Evolutionary conservation across 2,329 filamentous ascomycete genomes (phyloP).

Genomic region (Amphichorda felina): DNA sequence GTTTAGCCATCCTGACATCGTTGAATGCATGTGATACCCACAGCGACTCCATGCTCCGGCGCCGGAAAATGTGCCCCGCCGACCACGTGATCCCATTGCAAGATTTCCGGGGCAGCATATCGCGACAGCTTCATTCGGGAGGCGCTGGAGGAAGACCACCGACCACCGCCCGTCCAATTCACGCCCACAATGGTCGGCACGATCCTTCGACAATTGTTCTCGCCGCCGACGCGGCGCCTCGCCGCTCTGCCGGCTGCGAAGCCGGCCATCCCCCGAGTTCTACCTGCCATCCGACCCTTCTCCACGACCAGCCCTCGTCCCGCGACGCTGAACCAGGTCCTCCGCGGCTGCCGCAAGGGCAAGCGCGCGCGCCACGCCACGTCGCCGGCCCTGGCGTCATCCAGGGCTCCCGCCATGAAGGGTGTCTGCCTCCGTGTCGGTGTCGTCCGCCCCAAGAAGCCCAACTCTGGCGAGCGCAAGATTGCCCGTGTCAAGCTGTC

Average conservation of each 20-base stretch:
- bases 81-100: neutral
- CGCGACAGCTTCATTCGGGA: conserved; percentile 1
- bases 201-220: conserved; percentile 22
- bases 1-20: no score
- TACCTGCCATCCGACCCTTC: conserved; percentile 25
- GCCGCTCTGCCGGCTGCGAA: conserved; percentile 9
- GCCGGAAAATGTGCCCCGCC: neutral
- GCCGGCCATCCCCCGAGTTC: conserved; percentile 11
- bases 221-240: conserved; percentile 14
- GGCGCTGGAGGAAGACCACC: neutral
- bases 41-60: neutral
- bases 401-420: conserved; percentile 71
- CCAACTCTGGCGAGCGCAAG: conserved; percentile 95
- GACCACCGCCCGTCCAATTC: neutral
- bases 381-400: conserved; percentile 68
- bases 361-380: conserved; percentile 77
- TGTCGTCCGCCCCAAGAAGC: conserved; percentile 93
- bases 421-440: conserved; percentile 93
- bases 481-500: conserved; percentile 84
- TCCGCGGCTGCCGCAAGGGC: conserved; percentile 63
- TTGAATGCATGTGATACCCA: no score
- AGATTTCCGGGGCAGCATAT: no score
- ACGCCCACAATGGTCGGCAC: conserved; percentile 20
- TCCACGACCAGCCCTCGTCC: conserved; percentile 42
- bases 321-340: conserved; percentile 64